These are phyloP conservation scores for Termitomyces titanicus DNA, from an alignment of 768 basidiomycete genomes.

Conservation along the genomic window DNA sequence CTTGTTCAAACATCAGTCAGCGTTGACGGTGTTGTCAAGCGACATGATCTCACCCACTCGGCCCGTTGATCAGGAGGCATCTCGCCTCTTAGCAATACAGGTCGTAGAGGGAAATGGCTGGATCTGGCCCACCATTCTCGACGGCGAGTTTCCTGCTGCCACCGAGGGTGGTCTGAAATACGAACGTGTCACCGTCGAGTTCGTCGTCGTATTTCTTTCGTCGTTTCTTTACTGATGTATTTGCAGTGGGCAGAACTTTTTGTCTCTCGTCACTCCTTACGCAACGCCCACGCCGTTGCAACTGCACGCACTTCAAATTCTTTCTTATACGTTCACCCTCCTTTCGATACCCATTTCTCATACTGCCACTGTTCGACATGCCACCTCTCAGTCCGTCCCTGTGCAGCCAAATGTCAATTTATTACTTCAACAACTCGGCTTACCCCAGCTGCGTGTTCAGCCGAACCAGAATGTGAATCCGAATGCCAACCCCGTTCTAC, in stretches of 20 bases:
- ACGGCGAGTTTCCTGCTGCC: constrained; percentile 40
- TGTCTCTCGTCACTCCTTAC: constrained; percentile 44
- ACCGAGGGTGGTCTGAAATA: constrained; percentile 40
- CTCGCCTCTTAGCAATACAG: constrained; percentile 27
- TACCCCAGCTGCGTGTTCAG: constrained; percentile 45
- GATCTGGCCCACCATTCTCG: constrained; percentile 47
- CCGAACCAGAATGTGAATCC: constrained; percentile 30
- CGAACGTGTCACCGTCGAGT: constrained; percentile 36
- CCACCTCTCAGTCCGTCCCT: constrained; percentile 25
- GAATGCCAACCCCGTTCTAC: constrained; percentile 29
- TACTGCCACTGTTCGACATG: constrained; percentile 18
- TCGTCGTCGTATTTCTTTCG: constrained; percentile 17
- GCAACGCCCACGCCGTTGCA: constrained; percentile 56
- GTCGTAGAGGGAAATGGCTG: constrained; percentile 38
- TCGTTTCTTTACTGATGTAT: constrained; percentile 6
- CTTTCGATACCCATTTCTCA: constrained; percentile 31
- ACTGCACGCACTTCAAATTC: constrained; percentile 58
- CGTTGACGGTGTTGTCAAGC: constrained; percentile 32
- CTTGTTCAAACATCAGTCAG: constrained; percentile 38
- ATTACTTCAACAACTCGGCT: constrained; percentile 61
- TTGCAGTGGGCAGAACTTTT: constrained; percentile 47
- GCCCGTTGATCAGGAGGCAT: constrained; percentile 8
- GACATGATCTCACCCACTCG: not conserved
- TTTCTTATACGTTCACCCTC: constrained; percentile 55
- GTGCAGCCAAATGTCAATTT: constrained; percentile 53